phyloP scores from a whole-genome alignment of 2,329 filamentous ascomycete genomes.

The Cordyceps javanica region DNA sequence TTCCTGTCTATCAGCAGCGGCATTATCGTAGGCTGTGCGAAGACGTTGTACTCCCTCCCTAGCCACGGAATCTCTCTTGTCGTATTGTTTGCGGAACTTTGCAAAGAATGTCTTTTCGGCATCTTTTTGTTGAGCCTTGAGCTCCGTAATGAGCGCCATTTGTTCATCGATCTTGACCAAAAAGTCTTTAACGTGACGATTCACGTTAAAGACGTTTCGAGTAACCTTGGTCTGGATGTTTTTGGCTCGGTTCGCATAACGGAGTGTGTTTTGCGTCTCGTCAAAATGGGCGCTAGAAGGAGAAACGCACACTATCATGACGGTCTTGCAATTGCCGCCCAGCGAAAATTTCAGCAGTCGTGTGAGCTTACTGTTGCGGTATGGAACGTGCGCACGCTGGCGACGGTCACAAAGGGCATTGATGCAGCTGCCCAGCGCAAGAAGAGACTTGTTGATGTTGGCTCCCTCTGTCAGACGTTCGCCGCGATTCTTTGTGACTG shows the following conservation, averaged over 20 bases:
- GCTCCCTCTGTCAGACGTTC: constrained; percentile 88
- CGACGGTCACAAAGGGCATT: constrained; percentile 93
- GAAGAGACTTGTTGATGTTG: constrained; percentile 98
- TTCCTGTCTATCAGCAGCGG: constrained; percentile 69
- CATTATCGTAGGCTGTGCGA: constrained; percentile 77
- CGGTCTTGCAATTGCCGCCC: constrained; percentile 95
- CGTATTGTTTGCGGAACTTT: constrained; percentile 86
- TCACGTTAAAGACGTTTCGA: constrained; percentile 98
- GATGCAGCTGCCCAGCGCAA: constrained; percentile 94
- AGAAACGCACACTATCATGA: constrained; percentile 99
- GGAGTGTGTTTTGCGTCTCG: constrained; percentile 94
- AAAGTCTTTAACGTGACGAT: constrained; percentile 98
- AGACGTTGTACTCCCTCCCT: constrained; percentile 77
- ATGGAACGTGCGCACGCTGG: constrained; percentile 90
- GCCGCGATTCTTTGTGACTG: constrained; percentile 92
- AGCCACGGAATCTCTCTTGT: constrained; percentile 71
- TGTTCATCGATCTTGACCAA: constrained; percentile 99
- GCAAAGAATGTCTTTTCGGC: constrained; percentile 73
- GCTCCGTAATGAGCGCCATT: constrained; percentile 91
- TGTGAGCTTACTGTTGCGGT: constrained; percentile 95
- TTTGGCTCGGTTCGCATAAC: constrained; percentile 96
- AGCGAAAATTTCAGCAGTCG: constrained; percentile 93
- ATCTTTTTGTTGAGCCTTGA: constrained; percentile 88
- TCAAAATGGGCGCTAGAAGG: constrained; percentile 96
- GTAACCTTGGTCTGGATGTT: constrained; percentile 99